Evolutionary conservation across 805 yeast genomes (phyloP).

Genomic region (Saccharomycodes ludwigii): DNA sequence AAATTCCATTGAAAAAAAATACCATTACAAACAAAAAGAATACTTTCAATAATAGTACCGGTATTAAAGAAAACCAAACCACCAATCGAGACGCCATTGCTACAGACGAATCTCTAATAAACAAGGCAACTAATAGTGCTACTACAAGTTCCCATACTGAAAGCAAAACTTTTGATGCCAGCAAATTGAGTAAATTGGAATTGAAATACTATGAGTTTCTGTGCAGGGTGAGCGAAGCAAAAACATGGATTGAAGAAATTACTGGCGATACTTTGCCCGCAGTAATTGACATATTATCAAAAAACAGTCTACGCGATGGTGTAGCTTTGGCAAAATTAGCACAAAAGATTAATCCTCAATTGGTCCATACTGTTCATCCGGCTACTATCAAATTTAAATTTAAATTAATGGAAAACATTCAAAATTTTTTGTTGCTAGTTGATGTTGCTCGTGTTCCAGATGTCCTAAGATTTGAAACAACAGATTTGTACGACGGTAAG

Average conservation of each 20-base stretch:
- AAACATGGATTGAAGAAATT: slow-evolving; percentile 61
- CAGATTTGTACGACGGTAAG: slow-evolving; percentile 85
- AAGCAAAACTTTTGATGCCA: slow-evolving; percentile 4
- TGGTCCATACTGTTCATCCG: slow-evolving; percentile 41
- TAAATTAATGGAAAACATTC: slow-evolving; percentile 87
- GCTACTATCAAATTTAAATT: slow-evolving; percentile 60
- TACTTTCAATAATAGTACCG: neutral
- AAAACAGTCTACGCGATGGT: slow-evolving; percentile 70
- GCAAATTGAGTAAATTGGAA: slow-evolving; percentile 8
- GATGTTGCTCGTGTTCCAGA: slow-evolving; percentile 70
- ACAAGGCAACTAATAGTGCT: too few species aligned
- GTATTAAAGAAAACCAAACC: too few species aligned
- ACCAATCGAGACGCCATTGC: too few species aligned
- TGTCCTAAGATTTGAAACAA: slow-evolving; percentile 77
- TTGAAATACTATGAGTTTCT: slow-evolving; percentile 60
- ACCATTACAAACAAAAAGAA: neutral
- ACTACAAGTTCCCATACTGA: too few species aligned
- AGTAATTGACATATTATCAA: slow-evolving; percentile 38
- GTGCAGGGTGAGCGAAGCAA: slow-evolving; percentile 73
- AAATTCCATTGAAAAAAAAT: neutral
- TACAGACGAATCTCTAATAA: too few species aligned
- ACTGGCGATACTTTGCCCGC: slow-evolving; percentile 45
- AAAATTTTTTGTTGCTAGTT: slow-evolving; percentile 61
- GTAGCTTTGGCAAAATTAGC: slow-evolving; percentile 73
- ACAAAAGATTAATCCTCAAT: slow-evolving; percentile 54